Base-by-base conservation (phyloP, 176 grass and related monocot genomes). In the Musa schizocarpa region DNA sequence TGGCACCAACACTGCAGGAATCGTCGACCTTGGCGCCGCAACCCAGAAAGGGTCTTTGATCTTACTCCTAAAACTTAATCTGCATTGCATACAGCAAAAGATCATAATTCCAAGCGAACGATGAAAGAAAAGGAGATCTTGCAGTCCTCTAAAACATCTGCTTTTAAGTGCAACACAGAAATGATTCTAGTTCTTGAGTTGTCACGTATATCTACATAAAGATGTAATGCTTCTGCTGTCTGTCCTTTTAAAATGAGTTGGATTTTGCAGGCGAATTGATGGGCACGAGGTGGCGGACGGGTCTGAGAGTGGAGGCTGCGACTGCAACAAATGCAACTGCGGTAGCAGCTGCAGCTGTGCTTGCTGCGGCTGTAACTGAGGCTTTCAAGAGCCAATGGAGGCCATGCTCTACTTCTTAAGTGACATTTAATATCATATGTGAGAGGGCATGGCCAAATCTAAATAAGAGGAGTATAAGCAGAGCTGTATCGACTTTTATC, bases 361-460 rank as follows among this genome's bases (percentile, higher is more conserved):
- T 17, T 72, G 69, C 69, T 72, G 69, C 69, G 21, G 51, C 69
- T 72, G 69, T 17, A 72, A 72, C 49, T 72, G 20, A 72, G 17
- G 16, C 13, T 19, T 14, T 14, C 13, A 19, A 4, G 13, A 43
- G 23, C 13, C 8, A 68, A 17, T 20, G 57, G 65, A 34, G 25
- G 16, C 17, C 57, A 21, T 61, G 19, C 57, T 61, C 57, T 17
- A 1, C 57, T 61, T n/a, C 17, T 17, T 16, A 16, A 58, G 34
- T 43, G 34, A 6, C 34, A 43, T 43, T 43, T 58, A 5, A 58
- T 58, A 61, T 61, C 17, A 68, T 67, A 21, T 26, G 13, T 48
- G 65, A 14, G 27, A 43, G 65, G 34, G 65, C 8, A 14, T 16
- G 23, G 23, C 11, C 24, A 8, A 34, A 34, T 26, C 23, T 43